Percentiles rank a stretch among this genome's conserved stretches.
phyloP scores from a whole-genome alignment of 2,329 filamentous ascomycete species.

The Ophidiomyces ophidiicola region DNA sequence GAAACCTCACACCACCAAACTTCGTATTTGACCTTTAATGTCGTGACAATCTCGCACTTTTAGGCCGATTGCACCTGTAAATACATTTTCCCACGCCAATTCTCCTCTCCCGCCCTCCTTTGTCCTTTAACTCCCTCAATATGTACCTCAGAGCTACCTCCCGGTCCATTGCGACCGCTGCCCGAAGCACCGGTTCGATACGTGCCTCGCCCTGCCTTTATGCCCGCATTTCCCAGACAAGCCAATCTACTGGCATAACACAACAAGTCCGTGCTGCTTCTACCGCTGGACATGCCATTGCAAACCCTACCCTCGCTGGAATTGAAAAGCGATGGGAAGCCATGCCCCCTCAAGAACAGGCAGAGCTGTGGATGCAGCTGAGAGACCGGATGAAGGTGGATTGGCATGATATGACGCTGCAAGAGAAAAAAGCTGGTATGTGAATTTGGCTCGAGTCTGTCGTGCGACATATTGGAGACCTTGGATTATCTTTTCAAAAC shows the following conservation, averaged over 20 bases:
- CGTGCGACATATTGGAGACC: too few relatives aligned
- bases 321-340: constrained; percentile 99
- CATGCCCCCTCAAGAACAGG: constrained; percentile 97
- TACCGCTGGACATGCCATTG: constrained; percentile 78
- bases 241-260: constrained; percentile 28
- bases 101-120: constrained; percentile 17
- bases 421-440: constrained; percentile 99
- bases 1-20: constrained; percentile 13
- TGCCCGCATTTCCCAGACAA: constrained; percentile 24
- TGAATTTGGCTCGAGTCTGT: too few relatives aligned
- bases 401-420: constrained; percentile 87
- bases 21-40: constrained; percentile 9
- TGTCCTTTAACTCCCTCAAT: constrained; percentile 18
- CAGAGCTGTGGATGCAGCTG: constrained; percentile 96
- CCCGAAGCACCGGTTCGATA: constrained; percentile 26
- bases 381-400: constrained; percentile 97
- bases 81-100: constrained; percentile 17
- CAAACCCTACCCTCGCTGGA: constrained; percentile 91
- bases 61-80: constrained; percentile 2
- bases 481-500: too few relatives aligned
- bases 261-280: constrained; percentile 37
- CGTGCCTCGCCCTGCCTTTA: constrained; percentile 29
- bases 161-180: constrained; percentile 33
- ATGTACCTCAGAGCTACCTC: constrained; percentile 38
- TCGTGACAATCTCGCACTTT: constrained; percentile 5